Evolutionary conservation across 2,329 filamentous ascomycete species (phyloP), one percentile per base, ranked within the genome.

Genomic region (Exserohilum turcica): DNA sequence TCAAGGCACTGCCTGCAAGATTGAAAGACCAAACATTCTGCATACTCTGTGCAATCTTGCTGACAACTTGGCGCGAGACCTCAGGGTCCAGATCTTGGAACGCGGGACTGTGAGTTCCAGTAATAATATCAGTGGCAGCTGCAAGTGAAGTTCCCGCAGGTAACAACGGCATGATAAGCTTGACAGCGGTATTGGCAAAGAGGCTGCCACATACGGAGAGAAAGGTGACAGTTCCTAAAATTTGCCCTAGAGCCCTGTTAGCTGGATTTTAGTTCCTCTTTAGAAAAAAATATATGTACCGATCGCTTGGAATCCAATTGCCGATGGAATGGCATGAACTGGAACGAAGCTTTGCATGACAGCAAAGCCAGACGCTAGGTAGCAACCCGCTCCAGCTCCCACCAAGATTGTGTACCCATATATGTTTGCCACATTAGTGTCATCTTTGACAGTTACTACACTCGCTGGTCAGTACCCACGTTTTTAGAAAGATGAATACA

Each of bases 361-460:
- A 9, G 56, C 47, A 40, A 67, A 70, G 3, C 59, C 61, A 13
- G 53, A 40, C 0, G 43, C 45, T 2, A 63, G 32, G 8, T 49
- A 49, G 9, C 38, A 21, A 6, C 66, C 66, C 2, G 56, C 43
- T 1, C 67, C 67, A 3, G 60, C 15, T 12, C 57, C 66, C 4
- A 68, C 13, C 3, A 68, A 48, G 9, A 68, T 50, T 12, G 37
- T 54, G 43, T 52, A 68, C 2, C 65, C 65, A 43, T 70, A 70
- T 3, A 70, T 57, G 4, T 43, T 49, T 8, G 39, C 48, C 3
- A 33, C 50, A 3, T 42, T 19, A 0, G 63, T 65, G 19, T 12
- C 2, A 0, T 40, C 19, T 15, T 43, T 29, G 16, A 64, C 55
- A 44, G 72, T 73, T n/a, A n/a, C n/a, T n/a, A n/a, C n/a, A n/a